Base-by-base conservation (phyloP, 306 rosid species). In the Vachellia collinsii region DNA sequence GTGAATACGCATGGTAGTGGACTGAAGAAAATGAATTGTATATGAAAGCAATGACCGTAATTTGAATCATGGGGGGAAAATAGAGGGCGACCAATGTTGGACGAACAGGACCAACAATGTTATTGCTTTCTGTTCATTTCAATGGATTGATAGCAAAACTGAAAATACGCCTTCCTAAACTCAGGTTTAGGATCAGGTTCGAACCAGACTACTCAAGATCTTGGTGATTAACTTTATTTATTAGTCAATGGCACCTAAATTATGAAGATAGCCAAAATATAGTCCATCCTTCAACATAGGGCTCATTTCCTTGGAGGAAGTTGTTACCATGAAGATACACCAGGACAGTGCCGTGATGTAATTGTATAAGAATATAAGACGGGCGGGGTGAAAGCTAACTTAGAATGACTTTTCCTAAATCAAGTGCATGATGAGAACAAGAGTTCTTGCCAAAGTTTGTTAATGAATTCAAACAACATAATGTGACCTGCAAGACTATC, bases 401-500 rank as follows among this genome's bases (percentile, higher is more conserved):
- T 4, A 10, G 37, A 17, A 68, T 11, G 9, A 41, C 51, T 29
- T 16, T 9, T 3, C 65, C 14, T 69, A 69, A 69, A 69, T 43
- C 29, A 66, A 42, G 7, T 16, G 3, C 22, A 71, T 17, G 14
- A 56, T 46, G 42, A 47, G 20, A 20, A 44, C 7, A 22, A 69
- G 66, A 20, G 20, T 65, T 58, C 6, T 22, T 22, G 3, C 36
- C 3, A 22, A 56, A 20, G 22, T 56, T 7, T 23, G 20, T 19
- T 6, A 3, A 47, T 13, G 13, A 47, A 29, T 29, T 29, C 34
- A 47, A 50, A 13, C 16, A 4, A 50, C n/a, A 2, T 50, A 74
- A 72, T 70, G 56, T 41, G 39, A 75, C 61, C 56, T 47, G 51
- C 58, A 74, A 34, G 43, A 71, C 38, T 75, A 53, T 75, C 23